phyloP scores from a whole-genome alignment of 1,284 basidiomycete species.

The Melampsora americana region DNA sequence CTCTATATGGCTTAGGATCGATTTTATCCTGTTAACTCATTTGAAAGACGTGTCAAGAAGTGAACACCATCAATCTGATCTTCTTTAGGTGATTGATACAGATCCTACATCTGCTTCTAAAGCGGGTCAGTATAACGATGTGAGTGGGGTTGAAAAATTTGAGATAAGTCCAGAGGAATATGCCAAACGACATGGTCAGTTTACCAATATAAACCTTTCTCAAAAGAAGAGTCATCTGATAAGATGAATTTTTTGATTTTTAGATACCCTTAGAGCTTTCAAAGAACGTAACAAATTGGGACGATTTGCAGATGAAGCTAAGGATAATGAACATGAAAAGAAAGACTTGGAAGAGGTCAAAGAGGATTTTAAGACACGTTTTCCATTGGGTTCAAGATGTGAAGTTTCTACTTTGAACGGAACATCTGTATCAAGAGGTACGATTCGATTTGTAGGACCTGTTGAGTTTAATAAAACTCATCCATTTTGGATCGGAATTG shows the following conservation, averaged over 20 bases:
- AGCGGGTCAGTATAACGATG: constrained; percentile 72
- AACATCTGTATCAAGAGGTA: constrained; percentile 61
- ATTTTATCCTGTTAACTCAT: not conserved
- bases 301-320: constrained; percentile 64
- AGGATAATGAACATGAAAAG: not conserved
- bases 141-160: constrained; percentile 85
- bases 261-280: constrained; percentile 85
- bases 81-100: constrained; percentile 14
- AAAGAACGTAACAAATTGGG: constrained; percentile 86
- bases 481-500: constrained; percentile 78
- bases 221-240: not conserved
- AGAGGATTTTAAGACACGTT: constrained; percentile 51
- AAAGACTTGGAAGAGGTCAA: not conserved
- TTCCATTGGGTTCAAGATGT: constrained; percentile 69
- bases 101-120: constrained; percentile 7
- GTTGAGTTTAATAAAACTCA: constrained; percentile 66
- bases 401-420: constrained; percentile 63
- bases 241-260: not conserved
- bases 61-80: not conserved
- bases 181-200: constrained; percentile 68
- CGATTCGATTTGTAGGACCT: constrained; percentile 75
- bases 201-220: constrained; percentile 43
- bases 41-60: not conserved
- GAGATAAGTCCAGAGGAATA: constrained; percentile 82
- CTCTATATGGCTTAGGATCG: not conserved